These are phyloP conservation scores for Kitagawia praeruptora DNA, from an alignment of 129 eudicot genomes.

Conservation along the genomic window DNA sequence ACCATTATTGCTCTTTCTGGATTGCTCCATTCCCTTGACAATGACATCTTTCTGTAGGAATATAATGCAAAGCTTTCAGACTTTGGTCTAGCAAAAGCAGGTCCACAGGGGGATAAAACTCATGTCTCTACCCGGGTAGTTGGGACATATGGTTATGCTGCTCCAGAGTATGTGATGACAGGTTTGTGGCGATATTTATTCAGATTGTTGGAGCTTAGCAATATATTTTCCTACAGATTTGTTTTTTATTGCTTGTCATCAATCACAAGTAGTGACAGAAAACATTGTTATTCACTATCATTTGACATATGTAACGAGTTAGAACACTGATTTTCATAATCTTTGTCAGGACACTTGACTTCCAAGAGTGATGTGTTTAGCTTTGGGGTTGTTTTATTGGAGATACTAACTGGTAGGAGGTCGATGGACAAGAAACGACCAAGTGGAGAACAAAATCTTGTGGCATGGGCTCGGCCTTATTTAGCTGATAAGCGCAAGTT, in stretches of 20 bases:
- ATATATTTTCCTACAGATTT: not conserved
- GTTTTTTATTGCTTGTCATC: not conserved
- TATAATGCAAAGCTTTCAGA: slow-evolving; percentile 93
- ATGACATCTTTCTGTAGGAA: slow-evolving; percentile 33
- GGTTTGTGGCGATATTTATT: slow-evolving; percentile 31
- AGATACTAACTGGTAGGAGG: slow-evolving; percentile 89
- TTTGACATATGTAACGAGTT: not conserved
- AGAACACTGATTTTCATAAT: not conserved
- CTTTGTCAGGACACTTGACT: slow-evolving; percentile 74
- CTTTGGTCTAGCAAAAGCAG: slow-evolving; percentile 97
- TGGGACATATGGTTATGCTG: slow-evolving; percentile 96
- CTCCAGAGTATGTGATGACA: slow-evolving; percentile 98
- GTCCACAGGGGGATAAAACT: slow-evolving; percentile 95
- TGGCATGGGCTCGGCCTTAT: slow-evolving; percentile 90
- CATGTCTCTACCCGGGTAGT: slow-evolving; percentile 94
- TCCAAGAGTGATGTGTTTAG: slow-evolving; percentile 87
- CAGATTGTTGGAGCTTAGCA: not conserved
- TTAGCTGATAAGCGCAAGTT: slow-evolving; percentile 80
- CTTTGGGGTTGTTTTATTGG: slow-evolving; percentile 88
- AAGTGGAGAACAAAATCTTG: slow-evolving; percentile 88
- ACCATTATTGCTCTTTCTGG: not conserved
- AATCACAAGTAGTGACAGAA: not conserved
- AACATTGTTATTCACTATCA: not conserved
- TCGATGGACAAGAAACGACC: slow-evolving; percentile 96
- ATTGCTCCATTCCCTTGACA: not conserved